These are phyloP conservation scores for Diaporthe humulicola DNA, from an alignment of 2,329 filamentous ascomycete genomes.

Conservation along the genomic window DNA sequence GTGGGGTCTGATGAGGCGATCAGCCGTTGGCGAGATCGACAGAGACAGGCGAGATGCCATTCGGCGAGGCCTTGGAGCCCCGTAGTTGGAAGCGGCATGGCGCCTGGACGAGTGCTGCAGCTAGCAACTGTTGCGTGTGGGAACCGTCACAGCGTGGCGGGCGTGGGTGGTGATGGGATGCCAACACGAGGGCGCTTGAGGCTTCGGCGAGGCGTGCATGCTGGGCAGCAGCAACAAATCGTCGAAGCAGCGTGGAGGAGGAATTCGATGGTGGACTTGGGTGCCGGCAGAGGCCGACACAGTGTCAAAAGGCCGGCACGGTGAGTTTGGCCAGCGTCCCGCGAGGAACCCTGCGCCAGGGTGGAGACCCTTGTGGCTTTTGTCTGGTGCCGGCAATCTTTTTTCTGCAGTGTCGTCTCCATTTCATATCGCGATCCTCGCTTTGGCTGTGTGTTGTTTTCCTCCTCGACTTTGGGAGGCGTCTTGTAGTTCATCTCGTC, in stretches of 20 bases:
- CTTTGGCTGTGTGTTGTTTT: conserved; percentile 10
- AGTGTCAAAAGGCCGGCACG: conserved; percentile 8
- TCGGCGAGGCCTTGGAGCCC: conserved; percentile 27
- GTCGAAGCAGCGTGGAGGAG: conserved; percentile 21
- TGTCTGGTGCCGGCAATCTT: conserved; percentile 26
- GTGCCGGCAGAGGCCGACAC: conserved; percentile 18
- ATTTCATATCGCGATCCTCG: conserved; percentile 39
- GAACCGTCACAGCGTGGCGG: not conserved
- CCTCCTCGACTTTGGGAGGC: not conserved
- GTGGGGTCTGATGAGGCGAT: conserved; percentile 33
- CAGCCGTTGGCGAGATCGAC: conserved; percentile 37
- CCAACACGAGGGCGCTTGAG: conserved; percentile 34
- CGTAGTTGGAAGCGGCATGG: conserved; percentile 26
- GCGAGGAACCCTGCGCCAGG: conserved; percentile 5
- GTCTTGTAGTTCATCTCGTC: not conserved
- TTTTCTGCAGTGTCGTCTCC: conserved; percentile 30
- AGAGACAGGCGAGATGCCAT: conserved; percentile 30
- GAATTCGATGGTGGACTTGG: conserved; percentile 4
- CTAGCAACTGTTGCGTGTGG: conserved; percentile 26
- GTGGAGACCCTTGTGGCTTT: conserved; percentile 31
- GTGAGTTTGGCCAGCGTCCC: conserved; percentile 28
- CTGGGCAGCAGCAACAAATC: conserved; percentile 8
- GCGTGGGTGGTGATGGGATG: not conserved
- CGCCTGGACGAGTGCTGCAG: conserved; percentile 24
- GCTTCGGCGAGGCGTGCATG: conserved; percentile 17